Percentiles rank a stretch among this genome's conserved stretches.
These are phyloP conservation scores for Xylariaceae sp. DNA, from an alignment of 2,329 filamentous ascomycete genomes.

Conservation along the genomic window DNA sequence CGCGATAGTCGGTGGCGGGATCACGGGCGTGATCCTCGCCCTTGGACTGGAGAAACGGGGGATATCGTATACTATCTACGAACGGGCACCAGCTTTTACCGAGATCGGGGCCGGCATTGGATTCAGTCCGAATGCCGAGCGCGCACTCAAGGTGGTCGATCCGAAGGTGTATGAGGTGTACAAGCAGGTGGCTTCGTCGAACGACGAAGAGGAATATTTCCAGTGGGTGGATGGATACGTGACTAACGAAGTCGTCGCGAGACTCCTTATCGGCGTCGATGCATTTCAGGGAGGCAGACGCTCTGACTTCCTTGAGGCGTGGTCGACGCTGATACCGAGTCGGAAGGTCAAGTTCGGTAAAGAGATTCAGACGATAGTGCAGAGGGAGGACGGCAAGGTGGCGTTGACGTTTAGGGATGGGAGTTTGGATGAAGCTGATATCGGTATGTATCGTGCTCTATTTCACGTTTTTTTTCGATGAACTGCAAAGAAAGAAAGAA, in stretches of 20 bases:
- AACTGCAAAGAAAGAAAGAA: no score
- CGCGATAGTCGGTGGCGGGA: conserved; percentile 48
- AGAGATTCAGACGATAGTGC: conserved; percentile 30
- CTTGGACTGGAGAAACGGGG: conserved; percentile 41
- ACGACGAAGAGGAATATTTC: conserved; percentile 34
- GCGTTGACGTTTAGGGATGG: conserved; percentile 32
- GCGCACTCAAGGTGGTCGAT: conserved; percentile 38
- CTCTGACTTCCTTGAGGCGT: conserved; percentile 37
- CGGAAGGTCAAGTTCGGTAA: conserved; percentile 32
- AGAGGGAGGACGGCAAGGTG: conserved; percentile 22
- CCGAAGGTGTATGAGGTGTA: conserved; percentile 33
- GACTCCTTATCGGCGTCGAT: conserved; percentile 36
- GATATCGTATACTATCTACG: conserved; percentile 42
- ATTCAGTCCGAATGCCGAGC: conserved; percentile 46
- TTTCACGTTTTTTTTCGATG: no score
- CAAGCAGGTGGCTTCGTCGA: conserved; percentile 29
- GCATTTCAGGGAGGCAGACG: conserved; percentile 39
- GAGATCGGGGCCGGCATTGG: conserved; percentile 49
- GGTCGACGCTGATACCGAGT: conserved; percentile 31
- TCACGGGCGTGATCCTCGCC: conserved; percentile 44
- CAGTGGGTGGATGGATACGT: conserved; percentile 37
- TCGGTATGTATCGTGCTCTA: conserved; percentile 17
- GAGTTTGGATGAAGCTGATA: conserved; percentile 28
- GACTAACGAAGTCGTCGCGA: conserved; percentile 31
- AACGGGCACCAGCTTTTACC: conserved; percentile 37